These are phyloP conservation scores for Vigna nakashimae DNA, from an alignment of 306 rosid genomes.

Conservation along the genomic window DNA sequence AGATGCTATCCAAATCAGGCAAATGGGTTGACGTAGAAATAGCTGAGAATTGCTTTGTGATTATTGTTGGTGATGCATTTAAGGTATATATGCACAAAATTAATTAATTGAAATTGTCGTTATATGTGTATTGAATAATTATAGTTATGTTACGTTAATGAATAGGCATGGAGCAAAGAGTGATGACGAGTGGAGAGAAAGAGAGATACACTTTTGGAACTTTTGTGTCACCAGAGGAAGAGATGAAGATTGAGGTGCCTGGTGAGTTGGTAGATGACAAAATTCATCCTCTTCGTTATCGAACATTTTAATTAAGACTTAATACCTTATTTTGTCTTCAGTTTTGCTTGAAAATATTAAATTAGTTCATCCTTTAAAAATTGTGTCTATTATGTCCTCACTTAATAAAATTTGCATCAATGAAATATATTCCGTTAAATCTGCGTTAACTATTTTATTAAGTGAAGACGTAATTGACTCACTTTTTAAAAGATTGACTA, in stretches of 20 bases:
- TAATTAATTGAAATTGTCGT: not conserved
- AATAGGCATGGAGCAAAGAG: slow-evolving; percentile 72
- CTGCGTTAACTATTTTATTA: no score
- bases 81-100: slow-evolving; percentile 38
- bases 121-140: no score
- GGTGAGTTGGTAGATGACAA: slow-evolving; percentile 48
- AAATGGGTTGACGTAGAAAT: slow-evolving; percentile 49
- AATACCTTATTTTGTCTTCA: no score
- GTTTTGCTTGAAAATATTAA: no score
- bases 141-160: not conserved
- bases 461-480: no score
- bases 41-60: slow-evolving; percentile 42
- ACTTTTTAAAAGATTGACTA: no score
- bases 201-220: slow-evolving; percentile 53
- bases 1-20: slow-evolving; percentile 54
- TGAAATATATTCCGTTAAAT: no score
- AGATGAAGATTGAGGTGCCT: slow-evolving; percentile 48
- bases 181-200: slow-evolving; percentile 50
- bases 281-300: slow-evolving; percentile 53
- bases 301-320: no score
- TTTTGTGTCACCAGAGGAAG: slow-evolving; percentile 56
- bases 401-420: no score
- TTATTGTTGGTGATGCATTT: slow-evolving; percentile 58
- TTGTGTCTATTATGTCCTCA: no score
- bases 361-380: no score